Percentiles rank a stretch among this genome's conserved stretches.
Evolutionary conservation across 2,329 filamentous ascomycete genomes (phyloP).

Genomic region (Epichloe amarillans): DNA sequence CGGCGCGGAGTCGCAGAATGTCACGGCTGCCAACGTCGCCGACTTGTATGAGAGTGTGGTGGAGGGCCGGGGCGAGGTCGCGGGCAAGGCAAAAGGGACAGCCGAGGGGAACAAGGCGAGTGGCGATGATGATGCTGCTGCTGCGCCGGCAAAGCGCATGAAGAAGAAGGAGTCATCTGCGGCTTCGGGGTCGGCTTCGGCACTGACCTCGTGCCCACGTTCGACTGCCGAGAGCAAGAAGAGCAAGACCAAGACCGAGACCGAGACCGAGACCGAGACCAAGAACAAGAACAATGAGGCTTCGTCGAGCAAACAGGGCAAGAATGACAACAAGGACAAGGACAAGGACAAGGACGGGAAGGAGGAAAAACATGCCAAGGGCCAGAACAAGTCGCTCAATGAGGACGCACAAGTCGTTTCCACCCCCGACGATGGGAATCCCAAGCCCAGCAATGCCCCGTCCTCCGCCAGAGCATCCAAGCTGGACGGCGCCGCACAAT

Average conservation of each 20-base stretch:
- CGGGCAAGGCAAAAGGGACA: slow-evolving; percentile 22
- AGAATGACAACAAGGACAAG: slow-evolving; percentile 13
- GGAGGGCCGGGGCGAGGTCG: slow-evolving; percentile 38
- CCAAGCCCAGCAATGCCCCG: slow-evolving; percentile 5
- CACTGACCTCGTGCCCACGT: background rate
- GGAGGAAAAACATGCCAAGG: slow-evolving; percentile 14
- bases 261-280: background rate
- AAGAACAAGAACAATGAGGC: background rate
- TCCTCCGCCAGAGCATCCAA: slow-evolving; percentile 6
- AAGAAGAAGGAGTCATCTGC: background rate
- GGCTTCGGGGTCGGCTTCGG: background rate
- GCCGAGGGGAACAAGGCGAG: slow-evolving; percentile 8
- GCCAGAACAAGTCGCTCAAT: slow-evolving; percentile 12
- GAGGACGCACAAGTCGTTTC: slow-evolving; percentile 4
- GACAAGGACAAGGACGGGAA: slow-evolving; percentile 24
- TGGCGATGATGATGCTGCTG: background rate
- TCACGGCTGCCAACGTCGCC: slow-evolving; percentile 58
- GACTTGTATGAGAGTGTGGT: slow-evolving; percentile 71
- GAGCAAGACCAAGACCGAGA: background rate
- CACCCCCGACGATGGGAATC: slow-evolving; percentile 8
- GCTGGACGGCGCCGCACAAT: slow-evolving; percentile 11
- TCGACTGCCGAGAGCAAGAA: background rate
- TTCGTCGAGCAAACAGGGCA: slow-evolving; percentile 16
- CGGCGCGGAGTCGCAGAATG: slow-evolving; percentile 22
- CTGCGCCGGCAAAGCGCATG: slow-evolving; percentile 2